Percentiles rank a stretch among this genome's conserved stretches.
Evolutionary conservation across 768 basidiomycete genomes (phyloP).

Genomic region (Pleurotus eryngii): DNA sequence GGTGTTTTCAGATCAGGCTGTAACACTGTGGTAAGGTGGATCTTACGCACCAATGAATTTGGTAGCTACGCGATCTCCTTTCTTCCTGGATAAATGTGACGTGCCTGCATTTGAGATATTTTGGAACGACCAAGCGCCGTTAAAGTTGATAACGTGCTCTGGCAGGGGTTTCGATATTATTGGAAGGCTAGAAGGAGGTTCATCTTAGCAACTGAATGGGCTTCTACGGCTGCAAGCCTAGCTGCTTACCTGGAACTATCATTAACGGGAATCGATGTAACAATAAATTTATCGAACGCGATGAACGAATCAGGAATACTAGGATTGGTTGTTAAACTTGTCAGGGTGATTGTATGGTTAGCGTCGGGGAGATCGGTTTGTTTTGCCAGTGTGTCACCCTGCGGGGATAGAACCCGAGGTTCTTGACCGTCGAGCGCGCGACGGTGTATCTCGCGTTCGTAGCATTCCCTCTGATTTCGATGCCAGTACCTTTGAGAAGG

Average conservation of each 20-base stretch:
- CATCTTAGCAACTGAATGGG: background rate
- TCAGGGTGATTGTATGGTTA: slow-evolving; percentile 55
- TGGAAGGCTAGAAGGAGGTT: background rate
- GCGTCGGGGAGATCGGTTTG: slow-evolving; percentile 43
- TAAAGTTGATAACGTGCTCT: slow-evolving; percentile 26
- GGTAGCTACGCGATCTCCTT: slow-evolving; percentile 42
- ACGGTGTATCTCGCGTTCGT: slow-evolving; percentile 42
- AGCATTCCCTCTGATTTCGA: slow-evolving; percentile 55
- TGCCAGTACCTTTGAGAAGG: slow-evolving; percentile 52
- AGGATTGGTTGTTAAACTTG: slow-evolving; percentile 32
- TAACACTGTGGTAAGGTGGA: background rate
- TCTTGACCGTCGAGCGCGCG: slow-evolving; percentile 45
- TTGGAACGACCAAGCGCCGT: slow-evolving; percentile 52
- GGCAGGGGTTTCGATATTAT: background rate
- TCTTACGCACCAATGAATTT: slow-evolving; percentile 45
- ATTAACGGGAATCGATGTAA: slow-evolving; percentile 41
- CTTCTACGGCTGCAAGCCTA: no score
- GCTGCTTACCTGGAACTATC: slow-evolving; percentile 28
- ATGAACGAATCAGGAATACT: slow-evolving; percentile 31
- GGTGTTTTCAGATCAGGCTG: background rate
- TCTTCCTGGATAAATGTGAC: slow-evolving; percentile 28
- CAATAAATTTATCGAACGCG: slow-evolving; percentile 54
- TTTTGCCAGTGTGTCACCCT: slow-evolving; percentile 20
- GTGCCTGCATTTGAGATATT: slow-evolving; percentile 14
- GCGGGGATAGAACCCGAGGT: slow-evolving; percentile 7